phyloP scores from a whole-genome alignment of 257 asterid genomes.

The Asclepias syriaca region DNA sequence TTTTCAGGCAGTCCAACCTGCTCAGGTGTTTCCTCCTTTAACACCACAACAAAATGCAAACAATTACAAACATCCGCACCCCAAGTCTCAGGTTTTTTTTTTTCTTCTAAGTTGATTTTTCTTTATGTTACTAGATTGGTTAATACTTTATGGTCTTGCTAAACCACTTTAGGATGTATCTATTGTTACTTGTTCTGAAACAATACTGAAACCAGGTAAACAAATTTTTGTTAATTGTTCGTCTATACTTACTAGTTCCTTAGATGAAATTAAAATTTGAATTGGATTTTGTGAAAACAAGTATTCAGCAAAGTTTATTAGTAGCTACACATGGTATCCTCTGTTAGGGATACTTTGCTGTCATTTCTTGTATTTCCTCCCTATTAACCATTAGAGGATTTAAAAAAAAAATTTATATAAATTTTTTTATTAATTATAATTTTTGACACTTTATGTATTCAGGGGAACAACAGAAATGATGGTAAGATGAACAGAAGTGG shows the following conservation, averaged over 20 bases:
- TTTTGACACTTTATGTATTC: background rate
- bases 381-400: background rate
- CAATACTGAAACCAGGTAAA: background rate
- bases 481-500: conserved; percentile 35
- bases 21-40: conserved; percentile 23
- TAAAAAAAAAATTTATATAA: too few species aligned
- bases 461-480: conserved; percentile 44
- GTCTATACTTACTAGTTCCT: background rate
- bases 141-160: background rate
- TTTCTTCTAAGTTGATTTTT: background rate
- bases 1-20: conserved; percentile 24
- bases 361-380: too few species aligned
- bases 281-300: background rate
- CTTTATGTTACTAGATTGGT: background rate
- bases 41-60: conserved; percentile 26
- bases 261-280: background rate
- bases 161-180: too few species aligned
- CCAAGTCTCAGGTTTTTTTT: conserved; percentile 19
- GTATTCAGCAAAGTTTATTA: background rate
- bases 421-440: too few species aligned
- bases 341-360: background rate
- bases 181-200: background rate
- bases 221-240: background rate
- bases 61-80: conserved; percentile 9
- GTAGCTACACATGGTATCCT: background rate